These are phyloP conservation scores for Colletotrichum sp. DNA, from an alignment of 2,329 filamentous ascomycete species.

Conservation along the genomic window DNA sequence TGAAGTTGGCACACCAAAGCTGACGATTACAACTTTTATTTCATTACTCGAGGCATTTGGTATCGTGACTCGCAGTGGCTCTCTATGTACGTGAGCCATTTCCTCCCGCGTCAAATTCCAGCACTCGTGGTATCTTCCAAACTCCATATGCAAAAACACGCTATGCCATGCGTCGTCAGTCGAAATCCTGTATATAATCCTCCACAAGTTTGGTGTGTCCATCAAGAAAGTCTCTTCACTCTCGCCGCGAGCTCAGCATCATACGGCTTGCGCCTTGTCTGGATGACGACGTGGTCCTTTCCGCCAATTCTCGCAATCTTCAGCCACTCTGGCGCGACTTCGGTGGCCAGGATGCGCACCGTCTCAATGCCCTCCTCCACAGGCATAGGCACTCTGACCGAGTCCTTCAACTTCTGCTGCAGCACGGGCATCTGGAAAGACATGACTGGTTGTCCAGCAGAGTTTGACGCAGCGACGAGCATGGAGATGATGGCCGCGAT, in stretches of 20 bases:
- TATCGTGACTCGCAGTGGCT: neutral
- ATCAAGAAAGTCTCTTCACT: constrained; percentile 14
- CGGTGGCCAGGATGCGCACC: constrained; percentile 55
- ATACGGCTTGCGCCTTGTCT: constrained; percentile 45
- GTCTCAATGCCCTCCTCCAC: constrained; percentile 56
- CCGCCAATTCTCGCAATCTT: constrained; percentile 56
- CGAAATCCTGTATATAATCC: neutral
- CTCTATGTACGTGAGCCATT: neutral
- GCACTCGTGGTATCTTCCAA: constrained; percentile 11
- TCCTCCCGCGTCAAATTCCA: neutral
- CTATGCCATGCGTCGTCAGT: neutral
- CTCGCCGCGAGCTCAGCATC: constrained; percentile 18
- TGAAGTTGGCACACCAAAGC: constrained; percentile 12
- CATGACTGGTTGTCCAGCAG: constrained; percentile 58
- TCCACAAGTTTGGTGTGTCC: neutral
- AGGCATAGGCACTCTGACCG: constrained; percentile 61
- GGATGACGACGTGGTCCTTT: constrained; percentile 63
- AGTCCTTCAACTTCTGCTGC: constrained; percentile 71
- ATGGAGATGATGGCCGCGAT: constrained; percentile 72
- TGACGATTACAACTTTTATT: constrained; percentile 10
- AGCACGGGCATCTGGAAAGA: constrained; percentile 70
- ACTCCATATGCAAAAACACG: constrained; percentile 14
- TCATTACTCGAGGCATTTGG: neutral
- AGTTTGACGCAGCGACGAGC: constrained; percentile 58
- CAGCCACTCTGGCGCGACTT: constrained; percentile 64